A percentile compares a stretch with the other conserved stretches of the same genome.
Conservation (phyloP, 345 rosid species). For the Camelina sativa region DNA sequence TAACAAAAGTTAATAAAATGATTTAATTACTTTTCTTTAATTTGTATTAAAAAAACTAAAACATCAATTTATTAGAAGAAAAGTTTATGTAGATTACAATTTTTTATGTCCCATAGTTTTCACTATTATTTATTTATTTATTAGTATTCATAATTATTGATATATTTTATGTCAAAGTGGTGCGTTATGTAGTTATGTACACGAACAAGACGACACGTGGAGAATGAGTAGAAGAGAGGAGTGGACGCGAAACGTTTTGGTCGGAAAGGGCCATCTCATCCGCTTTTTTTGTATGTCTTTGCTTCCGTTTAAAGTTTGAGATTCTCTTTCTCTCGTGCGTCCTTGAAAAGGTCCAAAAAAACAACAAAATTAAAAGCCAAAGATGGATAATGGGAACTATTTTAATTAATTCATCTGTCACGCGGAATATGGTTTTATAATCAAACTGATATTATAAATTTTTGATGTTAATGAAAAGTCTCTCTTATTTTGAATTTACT, state of each 20-base stretch:
- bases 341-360: too few species aligned
- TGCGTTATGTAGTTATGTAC: background rate
- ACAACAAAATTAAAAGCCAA: background rate
- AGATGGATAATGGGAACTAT: too few species aligned
- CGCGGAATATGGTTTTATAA: background rate
- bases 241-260: slow-evolving; percentile 42
- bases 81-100: too few species aligned
- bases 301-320: slow-evolving; percentile 45
- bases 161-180: background rate
- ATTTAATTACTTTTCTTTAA: too few species aligned
- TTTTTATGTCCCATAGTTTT: background rate
- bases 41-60: too few species aligned
- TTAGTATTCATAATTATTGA: background rate
- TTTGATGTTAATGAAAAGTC: background rate
- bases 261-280: slow-evolving; percentile 49
- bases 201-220: slow-evolving; percentile 34
- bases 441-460: too few species aligned
- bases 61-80: too few species aligned
- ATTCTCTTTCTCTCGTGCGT: too few species aligned
- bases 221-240: slow-evolving; percentile 25
- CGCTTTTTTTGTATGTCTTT: slow-evolving; percentile 9
- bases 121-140: background rate
- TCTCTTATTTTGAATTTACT: too few species aligned
- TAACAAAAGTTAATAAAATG: too few species aligned
- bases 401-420: too few species aligned